Percentiles rank a stretch among this genome's conserved stretches.
phyloP scores from a whole-genome alignment of 2,329 filamentous ascomycete species.

The Blumeriella jaapii region DNA sequence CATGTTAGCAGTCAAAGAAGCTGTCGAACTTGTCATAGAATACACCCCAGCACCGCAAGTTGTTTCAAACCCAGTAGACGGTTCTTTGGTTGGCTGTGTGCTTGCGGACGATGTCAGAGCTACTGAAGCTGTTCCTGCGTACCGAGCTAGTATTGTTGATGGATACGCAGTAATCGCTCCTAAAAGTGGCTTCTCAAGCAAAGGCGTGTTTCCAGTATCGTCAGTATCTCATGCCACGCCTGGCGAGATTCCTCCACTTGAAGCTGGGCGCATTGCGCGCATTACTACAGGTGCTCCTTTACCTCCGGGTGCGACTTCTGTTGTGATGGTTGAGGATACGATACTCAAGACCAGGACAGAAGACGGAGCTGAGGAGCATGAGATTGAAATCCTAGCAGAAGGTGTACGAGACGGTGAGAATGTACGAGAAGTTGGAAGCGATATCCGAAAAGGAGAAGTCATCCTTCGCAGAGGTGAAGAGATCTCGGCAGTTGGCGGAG shows the following conservation, averaged over 20 bases:
- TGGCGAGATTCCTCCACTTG: constrained; percentile 50
- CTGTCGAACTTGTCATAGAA: constrained; percentile 59
- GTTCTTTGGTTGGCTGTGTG: constrained; percentile 60
- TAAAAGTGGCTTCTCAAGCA: constrained; percentile 46
- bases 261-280: constrained; percentile 66
- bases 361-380: constrained; percentile 73
- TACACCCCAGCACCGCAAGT: constrained; percentile 55
- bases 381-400: constrained; percentile 75
- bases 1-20: constrained; percentile 79
- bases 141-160: constrained; percentile 91
- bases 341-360: constrained; percentile 62
- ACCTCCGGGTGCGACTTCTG: constrained; percentile 76
- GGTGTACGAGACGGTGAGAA: constrained; percentile 72
- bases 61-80: constrained; percentile 48
- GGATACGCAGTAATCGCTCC: constrained; percentile 78
- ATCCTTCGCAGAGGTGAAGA: constrained; percentile 69
- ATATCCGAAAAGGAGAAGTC: constrained; percentile 56
- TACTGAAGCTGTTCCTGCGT: constrained; percentile 77
- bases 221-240: constrained; percentile 79
- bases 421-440: constrained; percentile 81
- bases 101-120: constrained; percentile 76
- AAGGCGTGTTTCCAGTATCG: constrained; percentile 75
- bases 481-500: constrained; percentile 80
- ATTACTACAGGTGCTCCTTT: constrained; percentile 93
- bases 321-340: constrained; percentile 97